phyloP scores from a whole-genome alignment of 2,329 filamentous ascomycete species.

The Calonectria pseudoreteaudii region DNA sequence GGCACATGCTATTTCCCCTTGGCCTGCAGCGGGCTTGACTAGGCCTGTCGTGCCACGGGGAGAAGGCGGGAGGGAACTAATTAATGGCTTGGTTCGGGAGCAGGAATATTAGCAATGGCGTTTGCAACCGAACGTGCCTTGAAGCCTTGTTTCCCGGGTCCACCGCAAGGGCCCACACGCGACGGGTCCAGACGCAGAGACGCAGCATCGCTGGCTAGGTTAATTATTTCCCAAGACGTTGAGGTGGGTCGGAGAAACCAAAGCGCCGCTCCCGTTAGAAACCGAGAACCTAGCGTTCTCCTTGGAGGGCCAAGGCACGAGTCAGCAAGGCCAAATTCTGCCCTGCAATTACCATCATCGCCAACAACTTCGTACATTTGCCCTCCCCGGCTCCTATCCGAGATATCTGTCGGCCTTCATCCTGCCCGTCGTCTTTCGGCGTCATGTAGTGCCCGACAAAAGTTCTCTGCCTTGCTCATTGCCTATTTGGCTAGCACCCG shows the following conservation, averaged over 20 bases:
- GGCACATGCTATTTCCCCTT: slow-evolving; percentile 1
- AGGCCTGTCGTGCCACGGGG: slow-evolving; percentile 9
- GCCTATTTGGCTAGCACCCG: slow-evolving; percentile 1
- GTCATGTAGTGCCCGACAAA: background rate
- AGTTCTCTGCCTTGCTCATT: slow-evolving; percentile 2
- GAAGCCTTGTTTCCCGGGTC: slow-evolving; percentile 5
- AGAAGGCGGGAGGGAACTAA: slow-evolving; percentile 17
- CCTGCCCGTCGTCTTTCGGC: background rate
- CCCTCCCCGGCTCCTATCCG: background rate
- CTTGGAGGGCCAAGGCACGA: slow-evolving; percentile 2
- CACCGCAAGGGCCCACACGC: background rate
- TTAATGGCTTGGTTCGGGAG: background rate
- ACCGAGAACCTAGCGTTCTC: slow-evolving; percentile 7
- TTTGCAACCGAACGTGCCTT: slow-evolving; percentile 3
- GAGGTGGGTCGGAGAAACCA: slow-evolving; percentile 23
- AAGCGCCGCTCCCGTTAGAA: slow-evolving; percentile 21
- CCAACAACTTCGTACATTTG: background rate
- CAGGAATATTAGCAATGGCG: slow-evolving; percentile 4
- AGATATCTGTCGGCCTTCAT: background rate
- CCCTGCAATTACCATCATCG: slow-evolving; percentile 3
- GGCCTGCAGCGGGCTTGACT: slow-evolving; percentile 1
- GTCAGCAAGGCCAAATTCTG: slow-evolving; percentile 13
- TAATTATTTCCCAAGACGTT: slow-evolving; percentile 6
- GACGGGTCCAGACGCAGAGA: slow-evolving; percentile 7
- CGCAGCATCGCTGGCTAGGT: background rate